Conservation (phyloP, 1,284 basidiomycete genomes). For the Fomitiporia mediterranea region DNA sequence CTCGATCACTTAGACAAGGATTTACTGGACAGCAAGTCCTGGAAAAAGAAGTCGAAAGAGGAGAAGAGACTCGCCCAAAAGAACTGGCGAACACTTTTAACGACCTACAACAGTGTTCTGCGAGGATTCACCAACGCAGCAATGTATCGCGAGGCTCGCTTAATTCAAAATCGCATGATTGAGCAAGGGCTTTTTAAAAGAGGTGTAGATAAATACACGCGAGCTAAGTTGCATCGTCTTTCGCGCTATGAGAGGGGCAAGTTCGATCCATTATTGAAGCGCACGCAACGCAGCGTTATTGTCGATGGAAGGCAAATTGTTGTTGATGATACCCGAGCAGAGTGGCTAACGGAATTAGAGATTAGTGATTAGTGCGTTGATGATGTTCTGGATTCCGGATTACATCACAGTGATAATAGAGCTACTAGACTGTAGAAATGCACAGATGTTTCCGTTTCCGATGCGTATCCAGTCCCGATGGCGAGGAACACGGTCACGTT, state of each 20-base stretch:
- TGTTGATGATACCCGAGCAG: background rate
- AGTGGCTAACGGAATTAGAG: slow-evolving; percentile 1
- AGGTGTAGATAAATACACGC: slow-evolving; percentile 1
- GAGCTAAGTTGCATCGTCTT: slow-evolving; percentile 3
- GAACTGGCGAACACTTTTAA: background rate
- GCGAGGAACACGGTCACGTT: slow-evolving; percentile 8
- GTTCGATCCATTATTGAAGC: background rate
- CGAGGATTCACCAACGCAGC: slow-evolving; percentile 10
- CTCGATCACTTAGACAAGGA: slow-evolving; percentile 6
- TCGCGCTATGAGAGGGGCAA: slow-evolving; percentile 12
- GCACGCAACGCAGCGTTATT: background rate
- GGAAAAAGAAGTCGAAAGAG: background rate
- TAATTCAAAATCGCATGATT: slow-evolving; percentile 7
- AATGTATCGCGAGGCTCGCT: slow-evolving; percentile 9
- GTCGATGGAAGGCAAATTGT: background rate
- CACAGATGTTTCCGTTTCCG: no score
- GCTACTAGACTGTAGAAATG: background rate
- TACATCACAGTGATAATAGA: no score
- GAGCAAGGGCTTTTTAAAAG: slow-evolving; percentile 4
- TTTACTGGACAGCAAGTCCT: background rate
- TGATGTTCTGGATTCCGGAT: no score
- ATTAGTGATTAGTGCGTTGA: background rate
- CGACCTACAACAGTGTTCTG: slow-evolving; percentile 15
- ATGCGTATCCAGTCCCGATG: no score
- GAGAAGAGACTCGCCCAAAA: background rate